A percentile compares a stretch with the other conserved stretches of the same genome.
Evolutionary conservation across 2,329 filamentous ascomycete genomes (phyloP).

Genomic region (Verticillium alfalfae): DNA sequence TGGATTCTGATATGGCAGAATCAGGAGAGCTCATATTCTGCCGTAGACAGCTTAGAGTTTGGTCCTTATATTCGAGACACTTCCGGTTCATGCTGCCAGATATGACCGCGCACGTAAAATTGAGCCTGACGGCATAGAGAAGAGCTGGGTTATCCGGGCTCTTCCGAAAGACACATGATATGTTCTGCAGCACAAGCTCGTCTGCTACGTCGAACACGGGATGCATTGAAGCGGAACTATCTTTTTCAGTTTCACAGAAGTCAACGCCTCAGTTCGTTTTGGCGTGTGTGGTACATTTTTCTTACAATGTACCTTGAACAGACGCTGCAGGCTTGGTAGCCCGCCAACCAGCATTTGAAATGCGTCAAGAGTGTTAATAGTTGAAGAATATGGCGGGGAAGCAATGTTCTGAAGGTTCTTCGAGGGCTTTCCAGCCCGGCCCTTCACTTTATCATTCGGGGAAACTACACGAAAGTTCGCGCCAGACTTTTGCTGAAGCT

Average conservation of each 20-base stretch:
- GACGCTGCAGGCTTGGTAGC: not conserved
- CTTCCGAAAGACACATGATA: slow-evolving; percentile 25
- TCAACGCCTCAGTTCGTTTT: too few species aligned
- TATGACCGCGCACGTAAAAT: slow-evolving; percentile 24
- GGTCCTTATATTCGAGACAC: slow-evolving; percentile 27
- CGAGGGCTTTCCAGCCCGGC: too few species aligned
- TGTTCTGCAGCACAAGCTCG: slow-evolving; percentile 29
- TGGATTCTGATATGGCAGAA: slow-evolving; percentile 24
- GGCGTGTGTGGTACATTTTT: too few species aligned
- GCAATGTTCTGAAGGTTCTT: too few species aligned
- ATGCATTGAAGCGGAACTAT: not conserved
- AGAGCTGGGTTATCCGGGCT: slow-evolving; percentile 28
- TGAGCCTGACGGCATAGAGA: slow-evolving; percentile 31
- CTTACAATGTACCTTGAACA: not conserved
- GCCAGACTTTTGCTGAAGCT: not conserved
- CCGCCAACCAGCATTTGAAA: not conserved
- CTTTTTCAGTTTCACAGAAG: not conserved
- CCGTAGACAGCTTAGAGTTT: slow-evolving; percentile 25
- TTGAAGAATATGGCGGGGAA: not conserved
- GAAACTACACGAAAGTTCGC: not conserved
- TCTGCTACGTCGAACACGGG: slow-evolving; percentile 12
- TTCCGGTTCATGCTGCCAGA: slow-evolving; percentile 19
- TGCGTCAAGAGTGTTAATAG: not conserved
- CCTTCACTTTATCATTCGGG: not conserved
- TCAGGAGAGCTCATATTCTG: slow-evolving; percentile 21